Conservation (phyloP, 768 basidiomycete genomes). For the Exsudoporus frostii region DNA sequence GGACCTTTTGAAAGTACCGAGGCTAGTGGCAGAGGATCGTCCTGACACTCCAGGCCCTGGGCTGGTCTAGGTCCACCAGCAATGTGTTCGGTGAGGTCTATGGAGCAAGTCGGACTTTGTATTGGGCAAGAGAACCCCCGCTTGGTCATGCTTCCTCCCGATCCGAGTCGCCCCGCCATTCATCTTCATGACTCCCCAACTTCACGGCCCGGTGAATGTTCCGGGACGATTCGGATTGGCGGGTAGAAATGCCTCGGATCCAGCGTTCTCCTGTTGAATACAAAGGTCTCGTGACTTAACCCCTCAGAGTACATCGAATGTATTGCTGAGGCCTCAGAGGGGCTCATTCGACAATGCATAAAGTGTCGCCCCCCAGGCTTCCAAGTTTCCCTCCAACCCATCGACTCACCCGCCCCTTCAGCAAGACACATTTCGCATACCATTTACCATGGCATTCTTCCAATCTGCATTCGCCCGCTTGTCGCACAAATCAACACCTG, state of each 20-base stretch:
- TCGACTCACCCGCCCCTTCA: too few species aligned
- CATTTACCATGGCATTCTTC: constrained; percentile 6
- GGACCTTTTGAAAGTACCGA: not conserved
- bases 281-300: not conserved
- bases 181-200: not conserved
- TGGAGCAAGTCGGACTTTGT: not conserved
- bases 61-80: too few species aligned
- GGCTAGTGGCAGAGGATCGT: not conserved
- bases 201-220: too few species aligned
- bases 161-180: not conserved
- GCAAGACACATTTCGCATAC: too few species aligned
- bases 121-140: not conserved
- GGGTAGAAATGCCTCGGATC: not conserved
- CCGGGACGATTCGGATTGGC: not conserved
- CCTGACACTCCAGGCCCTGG: not conserved
- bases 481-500: constrained; percentile 1
- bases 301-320: not conserved
- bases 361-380: not conserved
- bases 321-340: constrained; percentile 1
- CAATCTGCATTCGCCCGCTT: not conserved
- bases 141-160: not conserved
- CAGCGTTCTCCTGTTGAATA: not conserved
- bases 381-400: not conserved
- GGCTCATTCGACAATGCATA: not conserved
- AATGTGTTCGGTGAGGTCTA: not conserved